Percentiles rank a stretch among this genome's conserved stretches.
These are phyloP conservation scores for Vigna reflexopilosa DNA, from an alignment of 306 rosid genomes.

Conservation along the genomic window DNA sequence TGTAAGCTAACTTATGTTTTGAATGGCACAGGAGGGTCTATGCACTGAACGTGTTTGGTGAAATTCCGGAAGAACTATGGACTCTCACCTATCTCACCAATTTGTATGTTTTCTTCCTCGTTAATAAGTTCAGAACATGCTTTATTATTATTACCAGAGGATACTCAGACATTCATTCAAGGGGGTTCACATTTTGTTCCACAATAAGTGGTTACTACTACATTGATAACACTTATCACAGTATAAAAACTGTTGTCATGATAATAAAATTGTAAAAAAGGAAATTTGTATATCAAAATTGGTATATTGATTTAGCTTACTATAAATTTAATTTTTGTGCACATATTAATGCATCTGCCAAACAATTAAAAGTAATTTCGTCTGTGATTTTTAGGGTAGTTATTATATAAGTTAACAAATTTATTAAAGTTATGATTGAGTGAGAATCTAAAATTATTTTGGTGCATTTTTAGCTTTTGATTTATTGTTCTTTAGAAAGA, in stretches of 20 bases:
- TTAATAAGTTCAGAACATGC: not conserved
- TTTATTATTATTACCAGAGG: not conserved
- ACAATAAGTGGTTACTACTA: too few relatives aligned
- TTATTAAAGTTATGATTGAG: too few relatives aligned
- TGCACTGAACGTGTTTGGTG: slow-evolving; percentile 53
- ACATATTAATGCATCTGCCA: too few relatives aligned
- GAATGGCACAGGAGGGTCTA: slow-evolving; percentile 63
- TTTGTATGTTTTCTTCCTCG: slow-evolving; percentile 59
- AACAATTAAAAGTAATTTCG: too few relatives aligned
- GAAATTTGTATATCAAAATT: too few relatives aligned
- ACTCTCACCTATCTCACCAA: slow-evolving; percentile 65
- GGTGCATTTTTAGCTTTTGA: not conserved
- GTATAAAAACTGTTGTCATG: too few relatives aligned
- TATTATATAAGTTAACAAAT: too few relatives aligned
- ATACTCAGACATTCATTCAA: too few relatives aligned
- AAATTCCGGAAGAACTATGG: slow-evolving; percentile 80
- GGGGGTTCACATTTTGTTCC: too few relatives aligned
- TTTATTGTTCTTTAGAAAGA: not conserved
- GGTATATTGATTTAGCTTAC: not conserved
- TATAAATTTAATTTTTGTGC: not conserved
- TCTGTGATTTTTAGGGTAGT: not conserved
- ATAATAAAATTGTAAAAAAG: too few relatives aligned
- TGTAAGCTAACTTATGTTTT: not conserved
- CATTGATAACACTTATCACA: too few relatives aligned
- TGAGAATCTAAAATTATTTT: too few relatives aligned